phyloP scores from a whole-genome alignment of 345 rosid genomes.

The Hypericum androsaemum region DNA sequence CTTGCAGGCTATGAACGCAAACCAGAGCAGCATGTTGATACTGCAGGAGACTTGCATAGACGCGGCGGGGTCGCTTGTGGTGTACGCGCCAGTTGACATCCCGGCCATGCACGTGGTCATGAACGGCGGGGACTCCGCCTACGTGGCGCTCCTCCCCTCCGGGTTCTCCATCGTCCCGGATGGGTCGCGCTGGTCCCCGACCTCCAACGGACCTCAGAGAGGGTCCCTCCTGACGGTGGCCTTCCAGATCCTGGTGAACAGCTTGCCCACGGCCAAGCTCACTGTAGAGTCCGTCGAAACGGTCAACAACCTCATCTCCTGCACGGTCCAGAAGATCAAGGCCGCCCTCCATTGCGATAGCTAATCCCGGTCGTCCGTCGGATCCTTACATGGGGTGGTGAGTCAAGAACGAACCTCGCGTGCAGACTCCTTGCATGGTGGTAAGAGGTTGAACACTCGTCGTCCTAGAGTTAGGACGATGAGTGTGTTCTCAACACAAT shows the following conservation, averaged over 20 bases:
- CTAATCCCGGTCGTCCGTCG: neutral
- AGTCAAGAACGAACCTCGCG: conserved; percentile 44
- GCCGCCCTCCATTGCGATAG: conserved; percentile 21
- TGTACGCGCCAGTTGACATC: conserved; percentile 56
- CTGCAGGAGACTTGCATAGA: conserved; percentile 64
- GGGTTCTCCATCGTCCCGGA: conserved; percentile 53
- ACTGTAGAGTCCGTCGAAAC: conserved; percentile 48
- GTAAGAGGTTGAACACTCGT: neutral
- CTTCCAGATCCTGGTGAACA: conserved; percentile 50
- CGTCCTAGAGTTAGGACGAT: neutral
- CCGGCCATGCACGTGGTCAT: conserved; percentile 30
- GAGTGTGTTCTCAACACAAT: neutral
- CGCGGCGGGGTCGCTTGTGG: conserved; percentile 40
- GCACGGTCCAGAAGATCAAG: conserved; percentile 53
- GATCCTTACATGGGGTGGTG: conserved; percentile 5
- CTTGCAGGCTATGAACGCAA: conserved; percentile 26
- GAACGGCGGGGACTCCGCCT: conserved; percentile 38
- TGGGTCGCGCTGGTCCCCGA: conserved; percentile 16
- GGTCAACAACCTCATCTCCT: conserved; percentile 45
- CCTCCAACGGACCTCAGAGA: conserved; percentile 1
- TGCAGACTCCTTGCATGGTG: neutral
- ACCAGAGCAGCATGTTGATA: conserved; percentile 37
- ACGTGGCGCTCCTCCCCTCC: conserved; percentile 43
- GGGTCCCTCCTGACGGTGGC: conserved; percentile 48
- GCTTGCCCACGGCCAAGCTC: conserved; percentile 35